Conservation (phyloP, 1,284 basidiomycete species). For the Fomitopsis betulina region DNA sequence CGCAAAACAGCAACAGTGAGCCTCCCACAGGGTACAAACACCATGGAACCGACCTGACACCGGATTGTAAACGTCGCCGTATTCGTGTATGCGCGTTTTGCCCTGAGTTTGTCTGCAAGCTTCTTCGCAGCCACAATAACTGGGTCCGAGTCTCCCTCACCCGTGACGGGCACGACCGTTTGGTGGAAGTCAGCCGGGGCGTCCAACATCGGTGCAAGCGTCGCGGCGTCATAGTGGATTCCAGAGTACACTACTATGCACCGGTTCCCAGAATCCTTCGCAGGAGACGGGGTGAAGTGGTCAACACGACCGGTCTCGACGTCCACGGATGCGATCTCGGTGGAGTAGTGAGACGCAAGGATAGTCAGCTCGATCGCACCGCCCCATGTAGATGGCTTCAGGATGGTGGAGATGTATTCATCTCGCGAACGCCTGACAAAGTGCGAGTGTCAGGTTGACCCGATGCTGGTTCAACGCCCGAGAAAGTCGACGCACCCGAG, state of each 20-base stretch:
- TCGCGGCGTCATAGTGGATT: slow-evolving; percentile 90
- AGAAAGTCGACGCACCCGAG: slow-evolving; percentile 56
- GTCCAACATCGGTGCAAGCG: slow-evolving; percentile 70
- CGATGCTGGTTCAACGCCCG: slow-evolving; percentile 2
- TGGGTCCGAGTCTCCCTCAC: slow-evolving; percentile 41
- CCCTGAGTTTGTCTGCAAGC: slow-evolving; percentile 68
- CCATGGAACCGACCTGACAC: slow-evolving; percentile 55
- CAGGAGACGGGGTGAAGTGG: slow-evolving; percentile 60
- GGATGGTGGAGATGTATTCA: slow-evolving; percentile 78
- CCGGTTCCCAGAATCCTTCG: slow-evolving; percentile 30
- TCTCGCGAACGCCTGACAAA: slow-evolving; percentile 57
- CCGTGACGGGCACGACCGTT: slow-evolving; percentile 69
- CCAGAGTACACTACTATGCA: slow-evolving; percentile 86
- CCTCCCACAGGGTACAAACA: background rate
- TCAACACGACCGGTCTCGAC: slow-evolving; percentile 91
- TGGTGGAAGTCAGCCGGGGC: slow-evolving; percentile 86
- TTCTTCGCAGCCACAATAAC: slow-evolving; percentile 65
- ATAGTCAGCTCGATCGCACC: slow-evolving; percentile 89
- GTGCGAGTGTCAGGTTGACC: background rate
- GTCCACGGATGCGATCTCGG: slow-evolving; percentile 88
- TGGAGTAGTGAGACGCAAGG: slow-evolving; percentile 74
- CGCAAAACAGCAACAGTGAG: slow-evolving; percentile 11
- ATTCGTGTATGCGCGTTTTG: slow-evolving; percentile 84
- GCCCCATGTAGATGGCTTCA: slow-evolving; percentile 82
- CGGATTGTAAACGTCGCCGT: slow-evolving; percentile 86